Percentiles rank a stretch among this genome's conserved stretches.
These are phyloP conservation scores for Solanum habrochaites DNA, from an alignment of 257 asterid species.

Conservation along the genomic window DNA sequence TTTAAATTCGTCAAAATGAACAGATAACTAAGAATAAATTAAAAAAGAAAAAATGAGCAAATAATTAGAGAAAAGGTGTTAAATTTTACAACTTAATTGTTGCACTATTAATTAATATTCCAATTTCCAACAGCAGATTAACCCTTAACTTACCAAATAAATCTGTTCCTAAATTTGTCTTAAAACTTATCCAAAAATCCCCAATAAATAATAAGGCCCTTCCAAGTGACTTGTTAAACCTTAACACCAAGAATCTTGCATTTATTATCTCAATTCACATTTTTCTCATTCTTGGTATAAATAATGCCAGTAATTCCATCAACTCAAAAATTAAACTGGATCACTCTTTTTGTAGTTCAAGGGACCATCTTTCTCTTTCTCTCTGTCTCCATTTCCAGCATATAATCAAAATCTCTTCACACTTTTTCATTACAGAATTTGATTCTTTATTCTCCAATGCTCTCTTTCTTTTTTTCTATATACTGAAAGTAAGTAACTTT, in stretches of 20 bases:
- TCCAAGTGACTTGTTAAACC: slow-evolving; percentile 16
- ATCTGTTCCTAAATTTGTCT: background rate
- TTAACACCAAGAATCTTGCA: slow-evolving; percentile 20
- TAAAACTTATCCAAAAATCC: background rate
- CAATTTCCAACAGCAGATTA: background rate
- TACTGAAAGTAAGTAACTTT: slow-evolving; percentile 12
- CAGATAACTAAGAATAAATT: too few relatives aligned
- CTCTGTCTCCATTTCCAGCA: background rate
- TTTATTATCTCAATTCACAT: slow-evolving; percentile 22
- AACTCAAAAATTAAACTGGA: slow-evolving; percentile 1
- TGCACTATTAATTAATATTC: background rate
- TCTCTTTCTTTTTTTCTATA: slow-evolving; percentile 11
- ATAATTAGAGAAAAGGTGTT: too few relatives aligned
- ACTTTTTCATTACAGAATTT: slow-evolving; percentile 9
- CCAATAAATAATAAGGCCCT: background rate
- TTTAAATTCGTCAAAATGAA: too few relatives aligned
- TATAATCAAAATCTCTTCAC: background rate
- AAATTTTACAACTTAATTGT: background rate
- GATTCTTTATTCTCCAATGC: slow-evolving; percentile 9
- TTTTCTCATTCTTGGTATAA: slow-evolving; percentile 19
- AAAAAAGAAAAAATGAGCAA: too few relatives aligned
- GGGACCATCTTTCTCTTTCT: background rate
- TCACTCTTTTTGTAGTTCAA: slow-evolving; percentile 13
- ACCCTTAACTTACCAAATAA: background rate
- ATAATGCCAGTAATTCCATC: slow-evolving; percentile 18